Evolutionary conservation across 2,329 filamentous ascomycete genomes (phyloP), one percentile per base, ranked within the genome.

Genomic region (Phaeosphaeriaceae sp.): DNA sequence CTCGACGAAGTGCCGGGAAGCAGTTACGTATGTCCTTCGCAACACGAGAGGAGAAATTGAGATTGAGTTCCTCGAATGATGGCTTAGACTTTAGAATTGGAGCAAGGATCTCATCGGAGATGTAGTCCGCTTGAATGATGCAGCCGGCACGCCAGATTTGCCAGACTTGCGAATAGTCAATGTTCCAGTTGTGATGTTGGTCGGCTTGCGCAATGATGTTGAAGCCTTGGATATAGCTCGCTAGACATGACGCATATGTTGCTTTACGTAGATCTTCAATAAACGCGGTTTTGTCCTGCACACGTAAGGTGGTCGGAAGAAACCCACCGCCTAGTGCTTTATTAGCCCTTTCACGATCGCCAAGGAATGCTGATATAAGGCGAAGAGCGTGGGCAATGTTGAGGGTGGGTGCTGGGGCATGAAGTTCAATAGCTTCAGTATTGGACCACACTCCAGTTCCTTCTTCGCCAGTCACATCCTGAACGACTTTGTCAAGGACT

Each of bases 81-180:
- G 57, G 54, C 4, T 61, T 59, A 5, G 55, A 55, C n/a, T 62
- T 61, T 21, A 76, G 80, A 39, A 82, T 73, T 0, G 72, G 68
- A 5, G 78, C 74, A 2, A 89, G 76, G 23, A 89, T 68, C 42
- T 86, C 80, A 40, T 68, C 60, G 3, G 81, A 80, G 51, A 90
- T 86, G 57, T 83, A 78, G 56, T 88, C 86, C 1, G 83, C 81
- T 61, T 86, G 82, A 63, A 90, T 89, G 68, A 90, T 89, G 69
- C 87, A 89, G 6, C 87, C 87, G 0, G 79, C 83, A 2, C 85
- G 81, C 87, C 87, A 89, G 56, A 89, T 85, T 62, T 83, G 77
- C 38, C 84, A 72, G 2, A 84, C 75, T 21, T 77, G 74, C 12
- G 66, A 64, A 58, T 81, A 81, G 56, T 83, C 70, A 48, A 86